A percentile compares a stretch with the other conserved stretches of the same genome.
Conservation (phyloP, 2,329 filamentous ascomycete genomes). For the Pseudopithomyces maydicus region DNA sequence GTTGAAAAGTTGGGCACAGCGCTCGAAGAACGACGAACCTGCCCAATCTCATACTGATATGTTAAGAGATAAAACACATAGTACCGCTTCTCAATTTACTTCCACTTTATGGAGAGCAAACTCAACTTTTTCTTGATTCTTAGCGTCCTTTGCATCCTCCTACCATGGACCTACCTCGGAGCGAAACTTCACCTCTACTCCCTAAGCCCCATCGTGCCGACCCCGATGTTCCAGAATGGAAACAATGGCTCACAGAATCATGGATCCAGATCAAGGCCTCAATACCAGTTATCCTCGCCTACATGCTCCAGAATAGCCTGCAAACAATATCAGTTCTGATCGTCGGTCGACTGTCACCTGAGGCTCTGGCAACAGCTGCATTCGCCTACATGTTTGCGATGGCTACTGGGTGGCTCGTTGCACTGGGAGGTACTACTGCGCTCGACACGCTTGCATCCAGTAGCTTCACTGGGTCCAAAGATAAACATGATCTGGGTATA, state of each 20-base stretch:
- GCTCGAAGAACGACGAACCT: not conserved
- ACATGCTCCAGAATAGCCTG: slow-evolving; percentile 82
- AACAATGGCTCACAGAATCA: not conserved
- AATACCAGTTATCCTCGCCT: slow-evolving; percentile 80
- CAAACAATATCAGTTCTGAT: slow-evolving; percentile 84
- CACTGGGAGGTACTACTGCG: slow-evolving; percentile 82
- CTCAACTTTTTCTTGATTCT: not conserved
- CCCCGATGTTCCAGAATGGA: slow-evolving; percentile 1
- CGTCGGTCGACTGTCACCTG: slow-evolving; percentile 77
- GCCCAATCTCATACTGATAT: not conserved
- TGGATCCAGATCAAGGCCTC: slow-evolving; percentile 71
- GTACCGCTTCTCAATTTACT: not conserved
- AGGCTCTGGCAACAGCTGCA: slow-evolving; percentile 79
- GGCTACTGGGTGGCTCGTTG: slow-evolving; percentile 86
- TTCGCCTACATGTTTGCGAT: slow-evolving; percentile 96
- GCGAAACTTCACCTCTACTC: slow-evolving; percentile 5
- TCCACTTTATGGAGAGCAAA: not conserved
- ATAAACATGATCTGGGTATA: slow-evolving; percentile 78
- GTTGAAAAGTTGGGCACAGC: not conserved
- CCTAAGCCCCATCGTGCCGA: not conserved
- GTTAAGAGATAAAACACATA: not conserved
- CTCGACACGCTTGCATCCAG: slow-evolving; percentile 84
- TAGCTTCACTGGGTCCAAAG: slow-evolving; percentile 78
- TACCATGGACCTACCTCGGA: slow-evolving; percentile 3
- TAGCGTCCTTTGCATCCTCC: not conserved